Percentiles rank a stretch among this genome's conserved stretches.
phyloP scores from a whole-genome alignment of 768 basidiomycete genomes.

The Russula sp. region DNA sequence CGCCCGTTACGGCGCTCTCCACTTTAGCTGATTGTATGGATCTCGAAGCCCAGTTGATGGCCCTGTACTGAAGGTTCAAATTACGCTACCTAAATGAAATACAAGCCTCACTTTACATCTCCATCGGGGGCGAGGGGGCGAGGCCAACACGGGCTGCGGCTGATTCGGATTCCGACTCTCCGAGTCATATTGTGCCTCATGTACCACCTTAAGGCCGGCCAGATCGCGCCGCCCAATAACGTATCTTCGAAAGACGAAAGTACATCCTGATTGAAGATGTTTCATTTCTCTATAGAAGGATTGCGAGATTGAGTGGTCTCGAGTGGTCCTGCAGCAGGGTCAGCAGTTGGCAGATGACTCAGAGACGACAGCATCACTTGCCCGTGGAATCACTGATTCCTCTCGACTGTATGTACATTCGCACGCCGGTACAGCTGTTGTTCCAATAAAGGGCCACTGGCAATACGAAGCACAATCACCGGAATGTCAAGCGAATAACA shows the following conservation, averaged over 20 bases:
- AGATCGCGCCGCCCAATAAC: neutral
- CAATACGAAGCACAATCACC: neutral
- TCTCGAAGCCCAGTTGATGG: conserved; percentile 1
- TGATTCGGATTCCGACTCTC: neutral
- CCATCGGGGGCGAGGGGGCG: neutral
- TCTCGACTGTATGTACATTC: no score
- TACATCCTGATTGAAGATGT: neutral
- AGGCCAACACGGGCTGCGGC: neutral
- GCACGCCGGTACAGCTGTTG: neutral
- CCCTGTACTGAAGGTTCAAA: neutral
- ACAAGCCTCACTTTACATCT: neutral
- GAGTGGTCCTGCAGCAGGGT: no score
- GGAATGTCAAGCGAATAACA: neutral
- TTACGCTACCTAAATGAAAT: neutral
- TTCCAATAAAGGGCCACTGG: neutral
- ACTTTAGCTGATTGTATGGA: conserved; percentile 11
- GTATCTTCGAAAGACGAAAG: neutral
- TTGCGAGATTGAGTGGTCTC: neutral
- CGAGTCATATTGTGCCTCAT: neutral
- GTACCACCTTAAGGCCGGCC: neutral
- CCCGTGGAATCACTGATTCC: no score
- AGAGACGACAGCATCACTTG: no score
- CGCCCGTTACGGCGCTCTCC: conserved; percentile 9
- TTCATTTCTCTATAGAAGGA: neutral
- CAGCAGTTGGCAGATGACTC: no score